phyloP scores from a whole-genome alignment of 495 filamentous ascomycete genomes.

The Massariosphaeria phaeospora region DNA sequence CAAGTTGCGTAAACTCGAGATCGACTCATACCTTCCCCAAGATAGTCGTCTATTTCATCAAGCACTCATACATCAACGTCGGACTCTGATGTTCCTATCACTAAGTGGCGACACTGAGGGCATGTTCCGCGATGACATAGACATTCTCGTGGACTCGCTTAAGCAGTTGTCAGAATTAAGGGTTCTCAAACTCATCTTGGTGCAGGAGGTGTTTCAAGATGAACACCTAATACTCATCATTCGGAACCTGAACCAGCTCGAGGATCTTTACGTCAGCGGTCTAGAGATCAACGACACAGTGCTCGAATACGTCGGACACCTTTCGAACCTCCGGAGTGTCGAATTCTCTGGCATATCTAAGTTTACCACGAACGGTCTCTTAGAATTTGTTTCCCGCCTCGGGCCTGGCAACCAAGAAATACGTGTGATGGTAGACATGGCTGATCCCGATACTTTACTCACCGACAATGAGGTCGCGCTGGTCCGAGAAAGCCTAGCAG shows the following conservation, averaged over 20 bases:
- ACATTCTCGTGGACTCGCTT: constrained; percentile 49
- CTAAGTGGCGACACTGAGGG: constrained; percentile 52
- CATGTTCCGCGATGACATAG: constrained; percentile 44
- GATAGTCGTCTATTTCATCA: constrained; percentile 49
- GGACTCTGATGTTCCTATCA: constrained; percentile 44
- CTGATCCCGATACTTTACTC: constrained; percentile 37
- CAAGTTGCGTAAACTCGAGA: constrained; percentile 45
- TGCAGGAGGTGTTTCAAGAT: constrained; percentile 52
- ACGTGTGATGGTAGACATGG: constrained; percentile 38
- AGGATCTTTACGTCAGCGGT: constrained; percentile 53
- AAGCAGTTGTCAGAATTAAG: constrained; percentile 46
- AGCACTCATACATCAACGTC: constrained; percentile 47
- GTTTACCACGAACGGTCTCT: constrained; percentile 39
- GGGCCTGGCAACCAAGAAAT: constrained; percentile 37
- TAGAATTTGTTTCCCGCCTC: constrained; percentile 37
- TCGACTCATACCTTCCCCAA: constrained; percentile 47
- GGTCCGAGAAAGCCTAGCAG: constrained; percentile 32
- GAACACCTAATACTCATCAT: constrained; percentile 51
- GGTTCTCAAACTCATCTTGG: constrained; percentile 49
- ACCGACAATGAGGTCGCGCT: constrained; percentile 36
- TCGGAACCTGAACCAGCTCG: constrained; percentile 47
- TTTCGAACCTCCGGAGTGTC: constrained; percentile 36
- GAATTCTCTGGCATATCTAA: constrained; percentile 38
- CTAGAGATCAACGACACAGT: constrained; percentile 51
- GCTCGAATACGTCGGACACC: constrained; percentile 41